Conservation (phyloP, 1,284 basidiomycete genomes). For the Baeospora myosura region DNA sequence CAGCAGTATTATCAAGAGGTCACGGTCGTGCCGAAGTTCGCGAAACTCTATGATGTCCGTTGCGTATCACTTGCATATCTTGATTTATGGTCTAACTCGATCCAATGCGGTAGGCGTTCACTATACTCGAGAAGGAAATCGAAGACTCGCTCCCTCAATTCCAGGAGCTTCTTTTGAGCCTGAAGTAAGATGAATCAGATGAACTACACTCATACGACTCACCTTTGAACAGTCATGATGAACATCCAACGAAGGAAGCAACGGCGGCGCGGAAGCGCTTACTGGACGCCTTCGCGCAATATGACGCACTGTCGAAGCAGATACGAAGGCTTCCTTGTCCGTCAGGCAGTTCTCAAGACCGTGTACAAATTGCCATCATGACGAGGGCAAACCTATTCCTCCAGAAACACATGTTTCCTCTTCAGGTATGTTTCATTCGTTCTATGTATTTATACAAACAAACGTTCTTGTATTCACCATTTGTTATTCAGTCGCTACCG, state of each 20-base stretch:
- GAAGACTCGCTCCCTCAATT: conserved; percentile 44
- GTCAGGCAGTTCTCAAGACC: conserved; percentile 69
- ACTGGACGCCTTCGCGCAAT: conserved; percentile 77
- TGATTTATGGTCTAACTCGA: conserved; percentile 2
- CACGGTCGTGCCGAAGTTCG: conserved; percentile 55
- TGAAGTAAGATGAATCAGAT: conserved; percentile 47
- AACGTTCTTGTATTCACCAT: conserved; percentile 7
- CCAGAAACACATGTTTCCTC: conserved; percentile 81
- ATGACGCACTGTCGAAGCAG: conserved; percentile 83
- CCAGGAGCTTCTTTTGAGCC: conserved; percentile 38
- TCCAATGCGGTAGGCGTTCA: conserved; percentile 63
- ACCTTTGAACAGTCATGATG: conserved; percentile 29
- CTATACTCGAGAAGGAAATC: conserved; percentile 61
- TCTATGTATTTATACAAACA: not conserved
- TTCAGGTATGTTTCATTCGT: conserved; percentile 47
- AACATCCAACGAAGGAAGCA: conserved; percentile 60
- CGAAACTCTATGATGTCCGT: conserved; percentile 63
- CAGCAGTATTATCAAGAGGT: conserved; percentile 75
- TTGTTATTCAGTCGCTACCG: conserved; percentile 47
- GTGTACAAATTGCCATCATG: conserved; percentile 77
- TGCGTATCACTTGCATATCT: not conserved
- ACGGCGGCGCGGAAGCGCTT: conserved; percentile 71
- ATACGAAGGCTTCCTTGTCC: conserved; percentile 67
- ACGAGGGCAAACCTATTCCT: conserved; percentile 76
- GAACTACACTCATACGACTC: conserved; percentile 24